A percentile compares a stretch with the other conserved stretches of the same genome.
Conservation (phyloP, 257 asterid species). For the Ophiorrhiza pumila region DNA sequence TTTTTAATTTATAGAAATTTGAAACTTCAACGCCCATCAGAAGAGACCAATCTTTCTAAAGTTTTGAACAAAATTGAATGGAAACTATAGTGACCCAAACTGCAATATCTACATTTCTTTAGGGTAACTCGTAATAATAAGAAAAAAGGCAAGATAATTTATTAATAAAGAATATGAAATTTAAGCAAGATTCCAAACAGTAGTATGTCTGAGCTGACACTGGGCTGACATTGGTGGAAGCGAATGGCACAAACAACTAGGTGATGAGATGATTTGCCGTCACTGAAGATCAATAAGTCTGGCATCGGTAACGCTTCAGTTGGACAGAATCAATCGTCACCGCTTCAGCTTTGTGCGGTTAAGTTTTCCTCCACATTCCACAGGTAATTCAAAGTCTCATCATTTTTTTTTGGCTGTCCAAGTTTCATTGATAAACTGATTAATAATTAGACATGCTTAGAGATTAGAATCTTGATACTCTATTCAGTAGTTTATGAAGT, state of each 20-base stretch:
- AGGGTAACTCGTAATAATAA: too few relatives aligned
- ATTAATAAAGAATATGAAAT: slow-evolving; percentile 1
- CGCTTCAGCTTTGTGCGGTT: not conserved
- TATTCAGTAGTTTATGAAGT: not conserved
- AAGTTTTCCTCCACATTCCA: not conserved
- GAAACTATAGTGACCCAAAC: not conserved
- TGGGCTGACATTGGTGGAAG: not conserved
- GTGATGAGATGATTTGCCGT: slow-evolving; percentile 6
- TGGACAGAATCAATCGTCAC: not conserved
- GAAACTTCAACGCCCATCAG: too few relatives aligned
- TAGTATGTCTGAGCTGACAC: not conserved
- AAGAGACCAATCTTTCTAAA: too few relatives aligned
- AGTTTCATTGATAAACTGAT: not conserved
- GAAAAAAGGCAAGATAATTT: not conserved
- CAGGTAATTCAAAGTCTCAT: slow-evolving; percentile 1
- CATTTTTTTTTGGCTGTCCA: not conserved
- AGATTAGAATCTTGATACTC: not conserved
- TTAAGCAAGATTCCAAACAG: not conserved
- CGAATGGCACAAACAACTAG: slow-evolving; percentile 10
- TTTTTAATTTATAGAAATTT: too few relatives aligned
- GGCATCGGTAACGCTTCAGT: not conserved
- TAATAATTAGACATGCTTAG: not conserved
- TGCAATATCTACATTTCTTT: not conserved
- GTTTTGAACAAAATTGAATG: too few relatives aligned
- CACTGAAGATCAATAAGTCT: not conserved